Evolutionary conservation across 2,329 filamentous ascomycete species (phyloP), one percentile per base, ranked within the genome.

Genomic region (Fusarium torulosum): DNA sequence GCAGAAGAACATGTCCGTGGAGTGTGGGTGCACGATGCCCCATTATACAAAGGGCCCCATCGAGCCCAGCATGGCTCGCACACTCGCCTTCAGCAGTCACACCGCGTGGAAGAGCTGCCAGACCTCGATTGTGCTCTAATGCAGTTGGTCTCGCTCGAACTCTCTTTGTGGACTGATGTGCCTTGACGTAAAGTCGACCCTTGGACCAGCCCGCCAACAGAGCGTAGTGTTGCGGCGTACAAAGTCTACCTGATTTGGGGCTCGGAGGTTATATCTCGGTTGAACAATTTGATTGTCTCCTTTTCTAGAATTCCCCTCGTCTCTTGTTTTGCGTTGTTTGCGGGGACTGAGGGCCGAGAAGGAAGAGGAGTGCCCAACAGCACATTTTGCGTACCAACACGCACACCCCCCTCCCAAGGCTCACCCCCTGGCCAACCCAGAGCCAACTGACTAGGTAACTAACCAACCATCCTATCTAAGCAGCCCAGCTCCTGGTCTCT

Each of bases 131-230:
- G 37, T 62, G 56, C 53, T 63, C 65, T 59, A 60, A 57, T 71
- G 61, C 55, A 49, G 63, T 71, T 72, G 66, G 71, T 59, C 57
- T 70, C 63, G 46, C 54, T 55, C 50, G 59, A 58, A 59, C 53
- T 52, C 63, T 46, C 56, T 53, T 59, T 73, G 67, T 73, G 69
- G 71, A 72, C 67, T 70, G 67, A 74, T 67, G 67, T 64, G 53
- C 64, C 67, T 75, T 74, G 72, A 74, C 73, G 69, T 74, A 75
- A n/a, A 69, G 66, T 71, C 63, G 64, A 63, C 44, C 55, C n/a
- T 41, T 55, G 20, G 44, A 51, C 53, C 59, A 52, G 59, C 41
- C 53, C 70, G 62, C 62, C 68, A 63, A 72, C 72, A 71, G 52
- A 63, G 53, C 29, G 44, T 67, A 54, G 58, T 67, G 59, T 70